These are phyloP conservation scores for Trichomonas tenax DNA, from an alignment of 208 protist genomes.

Conservation along the genomic window DNA sequence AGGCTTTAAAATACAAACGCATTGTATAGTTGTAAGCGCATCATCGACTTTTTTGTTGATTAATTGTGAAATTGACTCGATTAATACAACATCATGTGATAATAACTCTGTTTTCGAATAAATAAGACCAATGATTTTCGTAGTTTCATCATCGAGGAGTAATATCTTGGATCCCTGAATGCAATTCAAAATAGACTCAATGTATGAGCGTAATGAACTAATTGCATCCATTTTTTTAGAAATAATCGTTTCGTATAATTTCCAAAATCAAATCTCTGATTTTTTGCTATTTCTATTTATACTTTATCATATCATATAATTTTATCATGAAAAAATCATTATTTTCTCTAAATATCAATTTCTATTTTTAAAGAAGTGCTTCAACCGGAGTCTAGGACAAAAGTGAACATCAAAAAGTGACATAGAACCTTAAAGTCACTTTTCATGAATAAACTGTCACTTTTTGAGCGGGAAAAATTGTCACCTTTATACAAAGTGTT, in stretches of 20 bases:
- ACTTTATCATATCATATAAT: too few relatives aligned
- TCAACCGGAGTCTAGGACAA: too few relatives aligned
- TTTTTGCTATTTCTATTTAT: too few relatives aligned
- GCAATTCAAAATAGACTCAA: not conserved
- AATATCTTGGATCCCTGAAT: not conserved
- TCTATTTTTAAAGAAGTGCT: too few relatives aligned
- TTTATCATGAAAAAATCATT: too few relatives aligned
- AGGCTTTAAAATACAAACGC: not conserved
- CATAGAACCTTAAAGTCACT: too few relatives aligned
- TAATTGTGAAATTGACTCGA: not conserved
- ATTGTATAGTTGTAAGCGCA: not conserved
- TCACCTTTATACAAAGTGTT: too few relatives aligned
- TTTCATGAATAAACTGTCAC: too few relatives aligned
- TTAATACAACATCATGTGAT: slow-evolving; percentile 1
- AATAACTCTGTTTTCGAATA: not conserved
- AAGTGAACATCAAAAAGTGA: too few relatives aligned
- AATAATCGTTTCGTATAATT: not conserved
- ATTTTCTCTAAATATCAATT: too few relatives aligned
- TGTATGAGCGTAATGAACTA: not conserved
- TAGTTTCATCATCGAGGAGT: not conserved
- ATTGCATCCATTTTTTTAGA: not conserved
- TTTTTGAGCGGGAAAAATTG: too few relatives aligned
- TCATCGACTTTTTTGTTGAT: not conserved
- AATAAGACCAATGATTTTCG: not conserved
- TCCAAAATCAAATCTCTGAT: not conserved